Evolutionary conservation across 176 grass and related monocot species (phyloP), one percentile per base, ranked within the genome.

Genomic region (Eragrostis curvula): DNA sequence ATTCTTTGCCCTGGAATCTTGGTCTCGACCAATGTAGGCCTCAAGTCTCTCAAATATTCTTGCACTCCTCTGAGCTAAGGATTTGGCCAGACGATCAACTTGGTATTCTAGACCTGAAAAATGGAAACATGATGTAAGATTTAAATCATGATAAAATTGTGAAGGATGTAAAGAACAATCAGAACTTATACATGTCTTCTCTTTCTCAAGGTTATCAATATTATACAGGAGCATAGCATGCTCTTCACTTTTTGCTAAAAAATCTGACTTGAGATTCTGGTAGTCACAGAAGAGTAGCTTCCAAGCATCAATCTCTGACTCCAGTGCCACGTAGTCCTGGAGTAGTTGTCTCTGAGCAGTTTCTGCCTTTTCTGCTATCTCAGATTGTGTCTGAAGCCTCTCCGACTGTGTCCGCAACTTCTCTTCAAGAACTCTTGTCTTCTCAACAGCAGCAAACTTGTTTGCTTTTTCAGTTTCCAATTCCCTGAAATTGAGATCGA

Each of bases 51-150:
- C 67, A 6, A 40, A 47, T 27, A 70, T 47, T 70, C 43, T 70
- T 46, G 42, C n/a, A 46, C 21, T 70, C 67, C 67, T 70, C n/a
- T 46, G 42, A 70, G 67, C 42, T 70, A 70, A 46, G 21, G 12
- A 46, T 46, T 70, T 46, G 42, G 42, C 44, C 67, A 70, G 67
- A 27, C 46, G 13, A 70, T 70, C 67, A 25, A 70, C 12, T 46
- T 70, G 67, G 24, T 70, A 46, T 24, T 70, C 67, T 70, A 70
- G 67, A 46, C 67, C 42, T 70, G 41, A 9, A 47, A 70, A 47
- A 70, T 46, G 42, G 21, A 70, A 46, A 42, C 36, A 25, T 27
- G 5, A 3, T 47, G 21, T 70, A 70, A 70, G 41, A 70, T 25
- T 70, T 46, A 23, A 46, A 41, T 47, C n/a, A 47, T 45, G 11